phyloP scores from a whole-genome alignment of 2,329 filamentous ascomycete genomes.

The Paecilomyces sp. region DNA sequence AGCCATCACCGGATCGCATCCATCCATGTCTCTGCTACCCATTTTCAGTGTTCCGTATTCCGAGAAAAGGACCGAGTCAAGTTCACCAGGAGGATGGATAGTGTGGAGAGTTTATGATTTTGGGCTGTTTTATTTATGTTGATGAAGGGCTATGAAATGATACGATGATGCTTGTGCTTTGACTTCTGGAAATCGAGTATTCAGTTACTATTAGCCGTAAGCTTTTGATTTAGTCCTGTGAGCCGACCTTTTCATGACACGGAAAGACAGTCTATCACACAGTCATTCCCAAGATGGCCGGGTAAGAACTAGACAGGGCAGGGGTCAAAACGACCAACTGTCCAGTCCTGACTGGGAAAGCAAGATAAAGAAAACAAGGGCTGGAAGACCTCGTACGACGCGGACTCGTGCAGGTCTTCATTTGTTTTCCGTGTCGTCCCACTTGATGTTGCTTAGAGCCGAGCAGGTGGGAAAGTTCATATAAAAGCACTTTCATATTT shows the following conservation, averaged over 20 bases:
- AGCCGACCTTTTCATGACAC: too few relatives aligned
- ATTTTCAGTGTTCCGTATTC: too few relatives aligned
- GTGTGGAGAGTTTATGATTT: too few relatives aligned
- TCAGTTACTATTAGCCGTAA: not conserved
- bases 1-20: not conserved
- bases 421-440: not conserved
- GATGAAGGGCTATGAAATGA: not conserved
- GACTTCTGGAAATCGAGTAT: not conserved
- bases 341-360: not conserved
- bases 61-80: too few relatives aligned
- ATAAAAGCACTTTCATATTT: too few relatives aligned
- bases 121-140: not conserved
- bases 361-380: not conserved
- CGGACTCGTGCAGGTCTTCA: not conserved
- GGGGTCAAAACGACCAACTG: not conserved
- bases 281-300: not conserved
- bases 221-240: too few relatives aligned
- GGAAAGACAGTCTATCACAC: too few relatives aligned
- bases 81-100: too few relatives aligned
- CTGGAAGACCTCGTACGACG: not conserved
- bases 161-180: not conserved
- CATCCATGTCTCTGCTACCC: too few relatives aligned
- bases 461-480: too few relatives aligned
- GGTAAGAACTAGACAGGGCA: not conserved
- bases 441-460: not conserved